phyloP scores from a whole-genome alignment of 2,329 filamentous ascomycete genomes.

The Elsinoe ampelina region DNA sequence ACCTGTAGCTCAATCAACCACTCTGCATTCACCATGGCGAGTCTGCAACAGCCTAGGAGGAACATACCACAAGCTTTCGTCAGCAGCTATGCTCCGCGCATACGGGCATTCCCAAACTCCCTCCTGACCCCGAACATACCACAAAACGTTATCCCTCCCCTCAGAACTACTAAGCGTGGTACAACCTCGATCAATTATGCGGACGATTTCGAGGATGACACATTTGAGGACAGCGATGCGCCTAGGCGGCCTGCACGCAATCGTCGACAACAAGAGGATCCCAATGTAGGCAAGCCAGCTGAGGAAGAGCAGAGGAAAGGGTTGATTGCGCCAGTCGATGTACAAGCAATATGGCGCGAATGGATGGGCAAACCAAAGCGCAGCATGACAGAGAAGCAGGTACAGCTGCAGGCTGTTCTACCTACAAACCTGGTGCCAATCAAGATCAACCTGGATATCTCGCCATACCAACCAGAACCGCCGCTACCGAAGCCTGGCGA shows the following conservation, averaged over 20 bases:
- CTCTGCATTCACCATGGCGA: not conserved
- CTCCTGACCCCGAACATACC: constrained; percentile 78
- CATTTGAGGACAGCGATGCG: constrained; percentile 65
- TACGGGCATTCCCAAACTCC: constrained; percentile 86
- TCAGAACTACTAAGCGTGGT: constrained; percentile 91
- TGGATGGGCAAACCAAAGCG: constrained; percentile 74
- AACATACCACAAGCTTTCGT: constrained; percentile 75
- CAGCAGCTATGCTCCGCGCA: constrained; percentile 80
- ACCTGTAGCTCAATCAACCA: not conserved
- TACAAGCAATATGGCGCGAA: constrained; percentile 87
- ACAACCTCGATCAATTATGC: constrained; percentile 97
- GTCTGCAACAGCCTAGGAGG: not conserved
- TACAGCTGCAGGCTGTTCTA: constrained; percentile 59
- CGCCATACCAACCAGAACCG: constrained; percentile 60
- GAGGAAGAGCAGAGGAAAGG: constrained; percentile 78
- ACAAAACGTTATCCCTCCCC: constrained; percentile 54
- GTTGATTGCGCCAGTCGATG: constrained; percentile 63
- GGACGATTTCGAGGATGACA: constrained; percentile 86
- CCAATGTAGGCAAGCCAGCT: constrained; percentile 49
- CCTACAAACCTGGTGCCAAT: constrained; percentile 90
- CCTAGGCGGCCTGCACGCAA: constrained; percentile 67
- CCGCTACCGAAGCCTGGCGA: constrained; percentile 56
- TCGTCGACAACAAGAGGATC: constrained; percentile 57
- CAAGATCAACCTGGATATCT: constrained; percentile 88
- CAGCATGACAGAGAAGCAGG: constrained; percentile 48